phyloP scores from a whole-genome alignment of 169 alveolate species.

The Plasmodium vivax region DNA sequence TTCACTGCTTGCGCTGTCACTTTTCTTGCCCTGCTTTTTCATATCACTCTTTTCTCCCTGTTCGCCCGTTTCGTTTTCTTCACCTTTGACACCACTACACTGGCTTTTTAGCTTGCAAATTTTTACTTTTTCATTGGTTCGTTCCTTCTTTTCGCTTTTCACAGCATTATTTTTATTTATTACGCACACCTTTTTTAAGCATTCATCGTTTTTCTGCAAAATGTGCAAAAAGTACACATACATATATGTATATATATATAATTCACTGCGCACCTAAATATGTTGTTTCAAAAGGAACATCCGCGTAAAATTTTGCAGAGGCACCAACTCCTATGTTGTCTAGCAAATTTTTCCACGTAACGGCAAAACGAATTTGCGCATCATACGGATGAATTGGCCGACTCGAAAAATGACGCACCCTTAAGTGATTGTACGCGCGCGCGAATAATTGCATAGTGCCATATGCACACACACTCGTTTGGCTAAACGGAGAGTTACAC shows the following conservation, averaged over 20 bases:
- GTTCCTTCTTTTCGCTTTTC: slow-evolving; percentile 16
- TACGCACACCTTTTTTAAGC: slow-evolving; percentile 7
- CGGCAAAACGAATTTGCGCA: background rate
- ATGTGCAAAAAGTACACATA: background rate
- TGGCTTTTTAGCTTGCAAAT: background rate
- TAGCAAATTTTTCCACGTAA: background rate
- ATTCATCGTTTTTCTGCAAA: slow-evolving; percentile 52
- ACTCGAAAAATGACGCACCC: background rate
- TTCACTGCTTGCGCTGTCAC: slow-evolving; percentile 24
- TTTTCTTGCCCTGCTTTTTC: slow-evolving; percentile 7
- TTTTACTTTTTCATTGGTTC: slow-evolving; percentile 3
- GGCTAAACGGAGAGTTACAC: background rate
- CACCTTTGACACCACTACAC: slow-evolving; percentile 4
- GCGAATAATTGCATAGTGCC: background rate
- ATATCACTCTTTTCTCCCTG: slow-evolving; percentile 2
- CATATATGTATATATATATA: background rate
- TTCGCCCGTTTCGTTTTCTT: slow-evolving; percentile 3
- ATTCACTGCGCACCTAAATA: background rate
- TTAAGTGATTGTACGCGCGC: background rate
- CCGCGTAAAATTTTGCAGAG: background rate
- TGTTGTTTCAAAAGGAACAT: background rate
- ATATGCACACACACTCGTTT: background rate
- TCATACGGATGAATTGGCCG: background rate
- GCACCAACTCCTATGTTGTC: background rate
- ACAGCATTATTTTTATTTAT: slow-evolving; percentile 6